phyloP scores from a whole-genome alignment of 2,329 filamentous ascomycete species.

The Neofusicoccum laricinum region DNA sequence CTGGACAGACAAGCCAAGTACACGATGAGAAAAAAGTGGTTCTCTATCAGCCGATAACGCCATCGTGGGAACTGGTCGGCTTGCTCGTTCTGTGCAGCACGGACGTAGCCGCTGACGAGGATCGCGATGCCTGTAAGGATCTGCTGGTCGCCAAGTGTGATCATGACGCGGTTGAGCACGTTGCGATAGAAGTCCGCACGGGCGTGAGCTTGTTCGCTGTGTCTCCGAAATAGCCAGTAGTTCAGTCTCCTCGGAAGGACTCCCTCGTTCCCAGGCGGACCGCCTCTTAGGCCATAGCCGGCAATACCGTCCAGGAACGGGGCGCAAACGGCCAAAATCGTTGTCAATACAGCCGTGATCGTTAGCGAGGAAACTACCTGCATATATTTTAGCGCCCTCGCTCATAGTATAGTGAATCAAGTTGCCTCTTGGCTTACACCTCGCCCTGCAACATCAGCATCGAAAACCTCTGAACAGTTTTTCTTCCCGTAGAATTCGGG shows the following conservation, averaged over 20 bases:
- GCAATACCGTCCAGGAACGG: slow-evolving; percentile 32
- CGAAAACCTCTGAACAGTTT: too few species aligned
- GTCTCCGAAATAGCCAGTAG: slow-evolving; percentile 25
- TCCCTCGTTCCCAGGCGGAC: background rate
- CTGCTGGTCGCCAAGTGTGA: slow-evolving; percentile 32
- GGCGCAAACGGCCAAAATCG: slow-evolving; percentile 27
- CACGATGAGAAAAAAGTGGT: slow-evolving; percentile 22
- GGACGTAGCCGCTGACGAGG: slow-evolving; percentile 24
- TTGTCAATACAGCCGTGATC: slow-evolving; percentile 29
- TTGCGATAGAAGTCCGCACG: slow-evolving; percentile 22
- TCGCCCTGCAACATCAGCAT: too few species aligned
- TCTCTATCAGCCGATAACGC: background rate
- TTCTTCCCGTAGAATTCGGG: too few species aligned
- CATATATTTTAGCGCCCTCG: too few species aligned
- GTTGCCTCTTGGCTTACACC: too few species aligned
- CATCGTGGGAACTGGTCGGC: background rate
- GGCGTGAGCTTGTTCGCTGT: slow-evolving; percentile 25
- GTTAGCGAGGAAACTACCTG: slow-evolving; percentile 32
- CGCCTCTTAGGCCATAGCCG: slow-evolving; percentile 16
- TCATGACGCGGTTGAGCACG: slow-evolving; percentile 31
- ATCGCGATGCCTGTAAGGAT: slow-evolving; percentile 32
- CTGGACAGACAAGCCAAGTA: slow-evolving; percentile 31
- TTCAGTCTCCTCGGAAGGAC: background rate
- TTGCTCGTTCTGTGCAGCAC: background rate
- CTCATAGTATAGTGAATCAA: too few species aligned